Percentiles rank a stretch among this genome's conserved stretches.
Evolutionary conservation across 169 alveolate species (phyloP).

Genomic region (Eimeria maxima): DNA sequence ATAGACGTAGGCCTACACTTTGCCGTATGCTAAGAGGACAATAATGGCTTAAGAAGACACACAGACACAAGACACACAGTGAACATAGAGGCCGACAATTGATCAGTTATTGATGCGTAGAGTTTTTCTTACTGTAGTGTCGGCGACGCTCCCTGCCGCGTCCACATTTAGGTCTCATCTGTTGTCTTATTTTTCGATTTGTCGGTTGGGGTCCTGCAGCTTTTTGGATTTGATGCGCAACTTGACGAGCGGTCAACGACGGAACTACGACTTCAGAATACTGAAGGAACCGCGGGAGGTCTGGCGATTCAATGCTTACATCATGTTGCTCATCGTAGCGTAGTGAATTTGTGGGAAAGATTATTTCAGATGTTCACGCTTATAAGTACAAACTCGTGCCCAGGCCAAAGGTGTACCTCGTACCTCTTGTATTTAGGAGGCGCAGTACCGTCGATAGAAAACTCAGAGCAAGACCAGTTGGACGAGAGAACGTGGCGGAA

Average conservation of each 20-base stretch:
- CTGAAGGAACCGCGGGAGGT: slow-evolving; percentile 73
- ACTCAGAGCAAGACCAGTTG: neutral
- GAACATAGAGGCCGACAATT: neutral
- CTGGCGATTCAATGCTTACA: neutral
- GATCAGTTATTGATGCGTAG: neutral
- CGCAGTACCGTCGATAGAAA: neutral
- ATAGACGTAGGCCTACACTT: slow-evolving; percentile 34
- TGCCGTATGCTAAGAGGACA: neutral
- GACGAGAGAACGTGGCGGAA: neutral
- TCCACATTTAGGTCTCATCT: neutral
- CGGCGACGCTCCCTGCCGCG: neutral
- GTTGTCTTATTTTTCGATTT: neutral
- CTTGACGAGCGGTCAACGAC: slow-evolving; percentile 61
- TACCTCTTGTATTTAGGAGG: neutral
- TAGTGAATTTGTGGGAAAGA: neutral
- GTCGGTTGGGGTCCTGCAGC: slow-evolving; percentile 13
- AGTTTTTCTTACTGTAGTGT: neutral
- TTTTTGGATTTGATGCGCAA: slow-evolving; percentile 62
- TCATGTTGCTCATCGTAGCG: neutral
- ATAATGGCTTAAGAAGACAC: too few species aligned
- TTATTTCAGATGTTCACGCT: neutral
- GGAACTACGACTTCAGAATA: slow-evolving; percentile 57
- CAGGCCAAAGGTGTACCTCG: neutral
- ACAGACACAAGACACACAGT: neutral
- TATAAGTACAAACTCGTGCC: neutral